Base-by-base conservation (phyloP, 176 grass and related monocot species). In the Eremochloa ophiuroides region DNA sequence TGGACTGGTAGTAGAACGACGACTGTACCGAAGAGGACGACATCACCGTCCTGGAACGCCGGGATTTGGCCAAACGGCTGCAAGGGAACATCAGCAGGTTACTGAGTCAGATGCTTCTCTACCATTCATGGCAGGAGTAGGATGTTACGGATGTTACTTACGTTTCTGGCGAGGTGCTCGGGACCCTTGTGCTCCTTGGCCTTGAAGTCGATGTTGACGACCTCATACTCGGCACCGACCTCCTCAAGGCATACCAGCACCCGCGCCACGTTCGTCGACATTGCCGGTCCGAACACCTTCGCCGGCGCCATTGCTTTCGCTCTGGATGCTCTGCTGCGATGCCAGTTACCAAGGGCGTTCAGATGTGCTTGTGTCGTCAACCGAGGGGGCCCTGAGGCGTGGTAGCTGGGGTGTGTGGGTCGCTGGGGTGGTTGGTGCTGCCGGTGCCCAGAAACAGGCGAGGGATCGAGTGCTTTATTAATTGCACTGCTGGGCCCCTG, bases 11-110 rank as follows among this genome's bases (percentile, higher is more conserved):
- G 18, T 53, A 53, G 2, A 20, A n/a, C n/a, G n/a, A 50, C 17
- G 47, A 1, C 11, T 62, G 6, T 18, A 81, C 78, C 33, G 17
- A 81, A 71, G 68, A 82, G 80, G 2, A 47, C 6, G 22, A 82
- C 51, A 30, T 89, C 77, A 14, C 87, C 87, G 17, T 89, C 87
- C 62, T 89, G 60, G 48, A 89, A 76, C 12, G 82, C 87, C 7
- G 87, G 82, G 38, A 89, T 44, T 7, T 81, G 76, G 0, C 87
- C 82, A 26, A 89, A 85, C 17, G 82, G 87, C 87, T 89, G 69
- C 28, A 67, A 48, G 6, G 2, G 23, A 15, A 16, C 33, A 34
- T 8, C 1, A 17, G 4, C 12, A 18, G 6, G 2, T n/a, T 15
- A 33, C 14, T 14, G 17, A 35, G 16, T 66, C 63, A 35, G 62